Evolutionary conservation across 345 rosid species (phyloP), one percentile per base, ranked within the genome.

Genomic region (Eucalyptus sp.): DNA sequence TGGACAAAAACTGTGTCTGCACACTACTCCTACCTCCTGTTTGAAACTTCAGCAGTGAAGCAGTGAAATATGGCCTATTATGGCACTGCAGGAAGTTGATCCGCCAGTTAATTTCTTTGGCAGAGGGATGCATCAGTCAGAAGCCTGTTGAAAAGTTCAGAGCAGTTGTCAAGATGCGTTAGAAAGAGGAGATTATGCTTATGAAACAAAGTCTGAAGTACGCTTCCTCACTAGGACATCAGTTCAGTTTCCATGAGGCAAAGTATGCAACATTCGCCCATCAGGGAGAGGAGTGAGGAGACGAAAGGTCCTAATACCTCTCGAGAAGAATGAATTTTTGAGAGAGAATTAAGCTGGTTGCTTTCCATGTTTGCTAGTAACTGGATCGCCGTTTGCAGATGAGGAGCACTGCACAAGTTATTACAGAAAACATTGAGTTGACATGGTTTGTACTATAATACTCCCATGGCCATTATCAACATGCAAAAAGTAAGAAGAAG

Each of bases 361-460:
- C 90, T 91, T 88, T 93, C 98, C 95, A 95, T 95, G 85, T 96
- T 94, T 17, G 90, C 88, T 43, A 95, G 96, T 41, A 95, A 89
- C 90, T 95, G 96, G 71, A 88, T 58, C 33, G 93, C 94, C 25
- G 93, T 94, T 92, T 90, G 89, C 79, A 95, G 91, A 92, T 93
- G 96, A 84, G 95, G 94, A 88, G 90, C 92, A 46, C 97, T 96
- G 94, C 91, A 93, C 85, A 91, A 89, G 80, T 80, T 51, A 87
- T 79, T 13, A 8, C 49, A 31, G 17, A 49, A 27, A 50, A 64
- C 83, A 90, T 52, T 7, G 13, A 44, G 29, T 22, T 29, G 22
- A n/a, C 43, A 41, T 81, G 46, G 31, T 56, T 13, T 25, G 50
- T 87, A 13, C 31, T 16, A n/a, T 46, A 43, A n/a, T 10, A 88